Base-by-base conservation (phyloP, 202 grass and related monocot genomes). In the Panicum virgatum region DNA sequence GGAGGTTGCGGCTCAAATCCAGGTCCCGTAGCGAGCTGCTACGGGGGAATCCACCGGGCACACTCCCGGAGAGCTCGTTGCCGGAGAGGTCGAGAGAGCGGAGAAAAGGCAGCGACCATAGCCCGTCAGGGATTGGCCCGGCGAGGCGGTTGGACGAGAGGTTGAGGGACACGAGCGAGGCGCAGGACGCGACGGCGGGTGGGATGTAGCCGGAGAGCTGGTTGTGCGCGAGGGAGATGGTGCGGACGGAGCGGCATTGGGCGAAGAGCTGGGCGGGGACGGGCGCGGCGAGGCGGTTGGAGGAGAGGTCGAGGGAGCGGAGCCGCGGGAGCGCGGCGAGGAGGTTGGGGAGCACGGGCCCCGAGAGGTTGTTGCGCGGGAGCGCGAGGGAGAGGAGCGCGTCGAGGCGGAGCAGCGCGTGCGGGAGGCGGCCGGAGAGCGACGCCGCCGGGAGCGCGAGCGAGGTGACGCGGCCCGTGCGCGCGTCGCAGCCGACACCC, bases 1-100 rank as follows among this genome's bases (percentile, higher is more conserved):
- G 85, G 20, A 80, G 85, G 79, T 99, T 99, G 1, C 78, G 62
- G 73, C 89, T 91, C 83, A 99, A 87, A 80, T 88, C 92, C 46
- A 96, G 26, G 3, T 62, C 15, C 65, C 89, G 84, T 30, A 99
- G 51, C 54, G 87, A 86, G 82, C 84, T 86, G 48, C 80, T 80
- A n/a, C 51, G 29, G 44, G 86, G 85, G 61, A 99, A 93, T 15
- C 96, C 89, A 0, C 62, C 77, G 0, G 96, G 92, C 6, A 99
- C 84, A 3, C 82, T 82, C 4, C 93, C 93, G 9, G 69, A 88
- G 1, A 99, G 80, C 57, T 68, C 80, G 84, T 99, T 99, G 80
- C 82, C 81, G 38, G 96, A 99, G 73, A 96, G 91, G 82, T 99
- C 96, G 19, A 99, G 89, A 1, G 83, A 99, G 12, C 93, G 90